Evolutionary conservation across 192 early-diverging fungal genomes (phyloP).

Genomic region (Obelidium mucronatum): DNA sequence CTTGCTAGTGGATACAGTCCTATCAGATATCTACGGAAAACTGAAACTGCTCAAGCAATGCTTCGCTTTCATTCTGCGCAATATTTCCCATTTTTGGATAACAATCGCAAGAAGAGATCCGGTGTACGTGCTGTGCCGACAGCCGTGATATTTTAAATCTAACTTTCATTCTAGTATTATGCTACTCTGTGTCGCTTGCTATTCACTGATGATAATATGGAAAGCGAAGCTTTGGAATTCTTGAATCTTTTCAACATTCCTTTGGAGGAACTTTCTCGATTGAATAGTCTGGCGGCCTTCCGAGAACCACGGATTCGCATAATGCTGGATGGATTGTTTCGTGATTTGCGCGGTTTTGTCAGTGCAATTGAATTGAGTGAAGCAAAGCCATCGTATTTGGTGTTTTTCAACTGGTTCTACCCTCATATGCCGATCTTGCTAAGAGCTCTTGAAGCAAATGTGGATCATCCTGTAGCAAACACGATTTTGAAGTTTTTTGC

Average conservation of each 20-base stretch:
- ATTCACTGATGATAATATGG: constrained; percentile 68
- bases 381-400: constrained; percentile 61
- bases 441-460: constrained; percentile 73
- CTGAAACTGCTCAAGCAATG: constrained; percentile 73
- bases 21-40: constrained; percentile 77
- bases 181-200: constrained; percentile 77
- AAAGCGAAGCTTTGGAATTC: constrained; percentile 73
- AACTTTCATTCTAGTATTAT: constrained; percentile 68
- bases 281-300: constrained; percentile 5
- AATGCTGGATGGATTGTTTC: constrained; percentile 64
- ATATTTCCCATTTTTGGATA: constrained; percentile 74
- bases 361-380: constrained; percentile 56
- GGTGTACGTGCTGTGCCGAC: neutral
- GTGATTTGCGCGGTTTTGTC: constrained; percentile 81
- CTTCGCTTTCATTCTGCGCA: constrained; percentile 77
- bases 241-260: constrained; percentile 70
- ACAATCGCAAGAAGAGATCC: constrained; percentile 58
- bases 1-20: constrained; percentile 72
- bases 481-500: constrained; percentile 77
- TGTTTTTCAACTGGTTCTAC: constrained; percentile 91
- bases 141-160: constrained; percentile 50
- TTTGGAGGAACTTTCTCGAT: constrained; percentile 50
- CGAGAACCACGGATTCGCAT: constrained; percentile 12
- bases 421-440: constrained; percentile 71
- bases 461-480: constrained; percentile 68